Conservation (phyloP, 2,329 filamentous ascomycete species). For the Aspergillus glaucus region DNA sequence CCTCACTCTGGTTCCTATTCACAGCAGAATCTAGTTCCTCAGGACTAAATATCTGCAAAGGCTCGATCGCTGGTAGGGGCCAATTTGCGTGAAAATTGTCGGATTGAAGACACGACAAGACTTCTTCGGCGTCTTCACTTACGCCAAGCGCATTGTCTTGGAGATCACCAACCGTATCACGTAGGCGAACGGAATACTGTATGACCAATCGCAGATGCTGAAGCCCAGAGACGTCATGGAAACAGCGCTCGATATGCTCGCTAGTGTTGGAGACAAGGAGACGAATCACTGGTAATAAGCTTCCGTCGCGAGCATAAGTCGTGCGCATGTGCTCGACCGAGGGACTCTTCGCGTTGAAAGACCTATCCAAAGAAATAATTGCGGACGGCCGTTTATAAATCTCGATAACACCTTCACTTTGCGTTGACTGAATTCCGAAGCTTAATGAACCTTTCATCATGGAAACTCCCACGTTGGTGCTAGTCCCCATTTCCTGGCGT, state of each 20-base stretch:
- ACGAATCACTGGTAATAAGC: constrained; percentile 38
- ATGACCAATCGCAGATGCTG: constrained; percentile 30
- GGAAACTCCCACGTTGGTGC: constrained; percentile 28
- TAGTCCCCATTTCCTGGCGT: constrained; percentile 26
- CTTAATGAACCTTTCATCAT: constrained; percentile 30
- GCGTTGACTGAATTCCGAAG: constrained; percentile 29
- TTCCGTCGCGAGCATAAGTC: constrained; percentile 27
- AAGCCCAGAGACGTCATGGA: constrained; percentile 30
- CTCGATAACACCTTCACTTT: constrained; percentile 23
- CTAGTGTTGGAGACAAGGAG: constrained; percentile 41
- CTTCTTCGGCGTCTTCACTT: constrained; percentile 35
- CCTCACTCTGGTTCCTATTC: constrained; percentile 4
- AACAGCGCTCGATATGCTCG: constrained; percentile 41
- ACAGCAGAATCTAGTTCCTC: constrained; percentile 18
- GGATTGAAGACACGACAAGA: constrained; percentile 27
- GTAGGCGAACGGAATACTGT: constrained; percentile 27
- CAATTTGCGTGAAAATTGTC: constrained; percentile 33
- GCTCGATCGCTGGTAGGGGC: constrained; percentile 33
- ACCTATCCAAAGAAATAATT: constrained; percentile 41
- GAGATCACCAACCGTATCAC: constrained; percentile 33
- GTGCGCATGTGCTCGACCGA: constrained; percentile 35
- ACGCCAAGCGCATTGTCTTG: constrained; percentile 37
- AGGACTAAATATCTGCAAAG: constrained; percentile 27
- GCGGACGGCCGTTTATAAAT: constrained; percentile 30
- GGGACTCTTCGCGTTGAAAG: constrained; percentile 35